Conservation (phyloP, 23 red algal genomes). For the Agarophyton chilense region DNA sequence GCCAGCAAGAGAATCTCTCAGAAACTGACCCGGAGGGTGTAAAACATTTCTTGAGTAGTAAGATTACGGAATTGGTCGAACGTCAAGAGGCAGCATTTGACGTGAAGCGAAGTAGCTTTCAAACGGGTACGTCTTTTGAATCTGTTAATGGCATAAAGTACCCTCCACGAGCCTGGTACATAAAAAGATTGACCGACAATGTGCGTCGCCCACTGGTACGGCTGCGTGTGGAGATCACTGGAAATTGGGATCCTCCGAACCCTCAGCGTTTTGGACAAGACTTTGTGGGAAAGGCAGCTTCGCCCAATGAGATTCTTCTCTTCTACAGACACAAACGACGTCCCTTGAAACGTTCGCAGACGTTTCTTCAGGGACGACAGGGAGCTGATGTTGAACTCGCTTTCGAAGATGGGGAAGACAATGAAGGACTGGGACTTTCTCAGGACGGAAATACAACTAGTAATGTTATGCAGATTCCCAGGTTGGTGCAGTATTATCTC, state of each 20-base stretch:
- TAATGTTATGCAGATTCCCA: slow-evolving; percentile 65
- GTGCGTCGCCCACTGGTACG: slow-evolving; percentile 87
- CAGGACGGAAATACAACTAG: slow-evolving; percentile 7
- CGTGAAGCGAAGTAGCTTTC: slow-evolving; percentile 34
- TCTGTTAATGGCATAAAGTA: slow-evolving; percentile 31
- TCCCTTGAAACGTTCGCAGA: neutral
- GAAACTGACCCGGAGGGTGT: slow-evolving; percentile 57
- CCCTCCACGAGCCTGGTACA: slow-evolving; percentile 37
- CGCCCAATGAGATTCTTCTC: slow-evolving; percentile 73
- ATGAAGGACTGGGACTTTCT: slow-evolving; percentile 5
- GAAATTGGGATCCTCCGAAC: slow-evolving; percentile 66
- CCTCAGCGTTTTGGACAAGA: slow-evolving; percentile 84
- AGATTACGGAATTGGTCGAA: slow-evolving; percentile 40
- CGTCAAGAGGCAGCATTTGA: slow-evolving; percentile 67
- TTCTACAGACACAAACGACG: slow-evolving; percentile 64
- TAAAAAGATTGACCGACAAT: slow-evolving; percentile 16
- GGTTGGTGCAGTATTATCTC: slow-evolving; percentile 70
- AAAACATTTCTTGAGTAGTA: slow-evolving; percentile 43
- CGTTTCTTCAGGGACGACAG: slow-evolving; percentile 28
- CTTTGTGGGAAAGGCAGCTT: slow-evolving; percentile 83
- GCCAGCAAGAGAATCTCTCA: slow-evolving; percentile 25
- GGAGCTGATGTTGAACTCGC: neutral
- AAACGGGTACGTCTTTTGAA: slow-evolving; percentile 10
- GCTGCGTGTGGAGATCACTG: slow-evolving; percentile 83
- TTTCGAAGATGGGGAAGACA: slow-evolving; percentile 37